A percentile compares a stretch with the other conserved stretches of the same genome.
Evolutionary conservation across 1,284 basidiomycete genomes (phyloP).

Genomic region (Apiotrichum mycotoxinovorans): DNA sequence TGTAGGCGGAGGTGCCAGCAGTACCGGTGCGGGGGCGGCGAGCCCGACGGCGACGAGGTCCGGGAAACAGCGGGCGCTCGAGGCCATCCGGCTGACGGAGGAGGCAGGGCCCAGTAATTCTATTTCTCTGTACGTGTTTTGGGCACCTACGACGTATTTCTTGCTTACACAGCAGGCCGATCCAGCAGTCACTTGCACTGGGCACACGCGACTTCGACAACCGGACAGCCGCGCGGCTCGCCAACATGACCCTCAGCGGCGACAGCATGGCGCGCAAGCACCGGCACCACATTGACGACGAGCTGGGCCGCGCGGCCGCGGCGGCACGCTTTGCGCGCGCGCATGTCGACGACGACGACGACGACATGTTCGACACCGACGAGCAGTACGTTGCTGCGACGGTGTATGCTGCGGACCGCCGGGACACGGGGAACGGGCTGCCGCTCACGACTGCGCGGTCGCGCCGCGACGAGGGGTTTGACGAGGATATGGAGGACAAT

Average conservation of each 20-base stretch:
- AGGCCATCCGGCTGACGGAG: constrained; percentile 32
- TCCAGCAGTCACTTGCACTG: constrained; percentile 31
- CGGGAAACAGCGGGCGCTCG: constrained; percentile 38
- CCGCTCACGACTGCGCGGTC: constrained; percentile 20
- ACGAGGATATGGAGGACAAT: constrained; percentile 26
- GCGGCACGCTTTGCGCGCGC: constrained; percentile 1
- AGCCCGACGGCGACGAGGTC: constrained; percentile 7
- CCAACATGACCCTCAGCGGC: constrained; percentile 2
- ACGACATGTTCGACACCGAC: constrained; percentile 22
- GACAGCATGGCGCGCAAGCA: not conserved
- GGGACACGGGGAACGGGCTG: constrained; percentile 26
- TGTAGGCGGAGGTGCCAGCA: not conserved
- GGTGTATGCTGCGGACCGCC: constrained; percentile 12
- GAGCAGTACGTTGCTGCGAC: constrained; percentile 13
- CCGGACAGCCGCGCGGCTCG: constrained; percentile 27
- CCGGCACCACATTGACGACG: not conserved
- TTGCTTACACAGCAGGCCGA: constrained; percentile 26
- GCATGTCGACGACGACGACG: constrained; percentile 10
- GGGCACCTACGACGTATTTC: no score
- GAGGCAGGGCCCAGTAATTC: constrained; percentile 19
- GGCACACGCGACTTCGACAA: constrained; percentile 40
- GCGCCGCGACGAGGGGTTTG: constrained; percentile 21
- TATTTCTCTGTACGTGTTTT: constrained; percentile 38
- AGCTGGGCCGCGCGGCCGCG: constrained; percentile 5
- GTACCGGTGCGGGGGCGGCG: constrained; percentile 3